These are phyloP conservation scores for Fusarium scirpi DNA, from an alignment of 2,329 filamentous ascomycete genomes.

Conservation along the genomic window DNA sequence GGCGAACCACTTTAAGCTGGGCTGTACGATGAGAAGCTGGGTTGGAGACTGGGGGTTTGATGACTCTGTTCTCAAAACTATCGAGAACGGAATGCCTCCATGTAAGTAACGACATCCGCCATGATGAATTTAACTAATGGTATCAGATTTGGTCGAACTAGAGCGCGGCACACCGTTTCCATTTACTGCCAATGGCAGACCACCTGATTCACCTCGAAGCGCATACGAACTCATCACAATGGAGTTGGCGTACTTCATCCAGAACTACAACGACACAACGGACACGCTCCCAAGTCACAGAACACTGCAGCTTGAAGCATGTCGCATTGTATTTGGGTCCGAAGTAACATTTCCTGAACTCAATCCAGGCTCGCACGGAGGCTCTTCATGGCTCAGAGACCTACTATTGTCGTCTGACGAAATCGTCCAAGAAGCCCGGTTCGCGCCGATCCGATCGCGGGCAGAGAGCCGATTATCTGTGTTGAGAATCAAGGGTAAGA, in stretches of 20 bases:
- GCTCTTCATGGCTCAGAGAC: slow-evolving; percentile 30
- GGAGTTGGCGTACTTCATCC: slow-evolving; percentile 39
- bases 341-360: slow-evolving; percentile 29
- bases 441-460: slow-evolving; percentile 26
- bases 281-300: slow-evolving; percentile 28
- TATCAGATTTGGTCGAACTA: slow-evolving; percentile 36
- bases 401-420: slow-evolving; percentile 23
- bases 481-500: slow-evolving; percentile 32
- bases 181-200: slow-evolving; percentile 28
- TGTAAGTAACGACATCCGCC: slow-evolving; percentile 41
- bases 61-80: slow-evolving; percentile 49
- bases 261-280: slow-evolving; percentile 26
- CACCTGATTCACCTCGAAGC: slow-evolving; percentile 36
- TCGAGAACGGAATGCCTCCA: slow-evolving; percentile 58
- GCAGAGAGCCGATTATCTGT: slow-evolving; percentile 27
- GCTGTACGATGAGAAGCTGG: slow-evolving; percentile 57
- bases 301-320: slow-evolving; percentile 31
- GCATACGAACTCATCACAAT: slow-evolving; percentile 42
- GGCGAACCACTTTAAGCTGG: slow-evolving; percentile 57
- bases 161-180: slow-evolving; percentile 38
- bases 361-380: slow-evolving; percentile 7
- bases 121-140: neutral
- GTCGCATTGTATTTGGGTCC: slow-evolving; percentile 39
- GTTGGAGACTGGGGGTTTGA: slow-evolving; percentile 59
- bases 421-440: slow-evolving; percentile 25